Evolutionary conservation across 305 asterid genomes (phyloP), one percentile per base, ranked within the genome.

Genomic region (Rubia peregrina): DNA sequence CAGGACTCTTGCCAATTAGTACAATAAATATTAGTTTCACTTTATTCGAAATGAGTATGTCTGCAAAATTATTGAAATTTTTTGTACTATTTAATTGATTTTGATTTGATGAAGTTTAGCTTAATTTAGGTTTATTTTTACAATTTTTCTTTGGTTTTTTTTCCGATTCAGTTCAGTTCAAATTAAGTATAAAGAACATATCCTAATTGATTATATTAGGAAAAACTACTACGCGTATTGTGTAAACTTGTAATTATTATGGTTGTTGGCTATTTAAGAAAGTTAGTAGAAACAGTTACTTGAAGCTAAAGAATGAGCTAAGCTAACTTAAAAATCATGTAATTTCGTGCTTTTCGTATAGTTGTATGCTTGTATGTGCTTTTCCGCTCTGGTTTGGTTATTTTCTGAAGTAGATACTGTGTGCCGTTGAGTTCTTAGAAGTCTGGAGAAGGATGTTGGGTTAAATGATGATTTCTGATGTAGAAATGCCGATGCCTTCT

Each of bases 1-100:
- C 65, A 86, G 97, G 97, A 85, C 83, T 51, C 89, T 87, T 77
- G 71, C 95, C 73, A 84, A 79, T 79, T 89, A 87, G 73, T 80
- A 69, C 90, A 92, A 92, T 89, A 89, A 33, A 38, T 7, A 5
- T 9, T 19, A 10, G 3, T 56, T 56, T 9, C 61, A 21, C 0
- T 49, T 55, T 19, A 9, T 43, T 3, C 8, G 10, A 43, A 43
- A 10, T 7, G 48, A 43, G 48, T 43, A 43, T 19, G 10, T 6
- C 30, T 55, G 30, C 30, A 7, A 19, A 55, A 21, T 55, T 19
- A 0, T 56, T 56, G 36, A 21, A 56, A 13, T 61, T 30, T 9
- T 61, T 26, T 26, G 30, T 26, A 26, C 30, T 26, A 26, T 26
- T 26, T 26, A 26, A 26, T 26, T 26, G 2, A 26, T 26, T 26